A percentile compares a stretch with the other conserved stretches of the same genome.
Evolutionary conservation across 352 stramenopile species (phyloP).

Genomic region (Phytophthora multivora): DNA sequence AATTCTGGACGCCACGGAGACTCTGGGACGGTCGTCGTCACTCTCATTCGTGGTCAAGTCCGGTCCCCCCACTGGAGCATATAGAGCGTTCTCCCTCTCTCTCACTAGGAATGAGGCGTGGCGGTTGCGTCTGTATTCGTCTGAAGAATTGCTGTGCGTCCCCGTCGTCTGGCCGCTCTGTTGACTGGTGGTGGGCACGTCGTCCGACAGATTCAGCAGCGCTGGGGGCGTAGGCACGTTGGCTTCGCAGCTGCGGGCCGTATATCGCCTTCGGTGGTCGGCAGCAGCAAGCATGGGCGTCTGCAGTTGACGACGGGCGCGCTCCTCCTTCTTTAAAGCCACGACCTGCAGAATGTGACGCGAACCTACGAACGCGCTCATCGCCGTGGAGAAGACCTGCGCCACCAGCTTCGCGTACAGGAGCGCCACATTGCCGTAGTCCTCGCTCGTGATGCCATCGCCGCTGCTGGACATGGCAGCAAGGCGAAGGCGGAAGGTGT

Average conservation of each 20-base stretch:
- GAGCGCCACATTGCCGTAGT: constrained; percentile 40
- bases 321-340: constrained; percentile 37
- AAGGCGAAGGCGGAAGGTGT: neutral
- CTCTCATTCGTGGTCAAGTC: constrained; percentile 36
- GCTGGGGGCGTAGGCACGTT: constrained; percentile 16
- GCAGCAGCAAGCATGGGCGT: constrained; percentile 40
- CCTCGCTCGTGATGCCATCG: constrained; percentile 12
- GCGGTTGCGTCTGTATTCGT: constrained; percentile 36
- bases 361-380: constrained; percentile 69
- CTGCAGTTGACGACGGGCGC: constrained; percentile 29
- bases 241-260: constrained; percentile 14
- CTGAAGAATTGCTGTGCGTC: constrained; percentile 38
- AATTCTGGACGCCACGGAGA: constrained; percentile 67
- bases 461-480: constrained; percentile 27
- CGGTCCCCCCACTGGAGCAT: constrained; percentile 19
- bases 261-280: constrained; percentile 16
- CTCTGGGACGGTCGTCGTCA: constrained; percentile 38
- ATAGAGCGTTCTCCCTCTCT: constrained; percentile 39
- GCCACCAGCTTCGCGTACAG: constrained; percentile 68
- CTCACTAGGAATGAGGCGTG: constrained; percentile 26
- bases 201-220: constrained; percentile 16
- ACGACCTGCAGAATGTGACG: constrained; percentile 67
- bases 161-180: constrained; percentile 22
- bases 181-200: constrained; percentile 7
- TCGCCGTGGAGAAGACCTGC: constrained; percentile 69